These are phyloP conservation scores for Vinca minor DNA, from an alignment of 257 asterid species.

Conservation along the genomic window DNA sequence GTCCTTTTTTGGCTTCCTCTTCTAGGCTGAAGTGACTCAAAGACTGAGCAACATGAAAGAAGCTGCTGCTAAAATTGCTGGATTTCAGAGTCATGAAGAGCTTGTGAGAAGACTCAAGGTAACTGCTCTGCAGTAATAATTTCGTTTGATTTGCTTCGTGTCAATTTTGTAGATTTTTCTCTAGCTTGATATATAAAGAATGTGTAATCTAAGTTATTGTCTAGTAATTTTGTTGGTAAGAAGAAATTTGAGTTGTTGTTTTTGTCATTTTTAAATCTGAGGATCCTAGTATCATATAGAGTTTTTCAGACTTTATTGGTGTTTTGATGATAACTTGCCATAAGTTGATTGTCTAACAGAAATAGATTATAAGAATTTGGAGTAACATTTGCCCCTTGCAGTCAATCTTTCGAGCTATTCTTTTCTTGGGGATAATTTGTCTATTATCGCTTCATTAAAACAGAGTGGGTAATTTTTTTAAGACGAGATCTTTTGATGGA, in stretches of 20 bases:
- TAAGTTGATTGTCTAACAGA: background rate
- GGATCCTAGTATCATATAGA: too few species aligned
- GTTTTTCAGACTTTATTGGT: background rate
- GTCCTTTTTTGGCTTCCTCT: conserved; percentile 1
- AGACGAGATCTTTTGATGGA: background rate
- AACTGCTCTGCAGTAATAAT: background rate
- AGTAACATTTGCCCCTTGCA: background rate
- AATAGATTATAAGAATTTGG: background rate
- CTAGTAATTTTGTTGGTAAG: background rate
- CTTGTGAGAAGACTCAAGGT: conserved; percentile 83
- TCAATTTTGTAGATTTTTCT: background rate
- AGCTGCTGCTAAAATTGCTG: conserved; percentile 34
- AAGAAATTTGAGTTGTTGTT: background rate
- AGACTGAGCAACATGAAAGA: conserved; percentile 50
- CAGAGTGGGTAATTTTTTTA: background rate
- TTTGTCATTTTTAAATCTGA: background rate
- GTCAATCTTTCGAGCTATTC: background rate
- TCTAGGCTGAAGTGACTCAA: conserved; percentile 81
- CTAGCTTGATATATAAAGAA: background rate
- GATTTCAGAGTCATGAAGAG: conserved; percentile 67
- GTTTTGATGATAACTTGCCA: background rate
- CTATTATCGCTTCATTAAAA: background rate
- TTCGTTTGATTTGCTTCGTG: background rate
- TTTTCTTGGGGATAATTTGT: background rate
- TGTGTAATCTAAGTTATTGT: background rate